Conservation (phyloP, 176 grass and related monocot genomes). For the Rhynchospora tenuis region DNA sequence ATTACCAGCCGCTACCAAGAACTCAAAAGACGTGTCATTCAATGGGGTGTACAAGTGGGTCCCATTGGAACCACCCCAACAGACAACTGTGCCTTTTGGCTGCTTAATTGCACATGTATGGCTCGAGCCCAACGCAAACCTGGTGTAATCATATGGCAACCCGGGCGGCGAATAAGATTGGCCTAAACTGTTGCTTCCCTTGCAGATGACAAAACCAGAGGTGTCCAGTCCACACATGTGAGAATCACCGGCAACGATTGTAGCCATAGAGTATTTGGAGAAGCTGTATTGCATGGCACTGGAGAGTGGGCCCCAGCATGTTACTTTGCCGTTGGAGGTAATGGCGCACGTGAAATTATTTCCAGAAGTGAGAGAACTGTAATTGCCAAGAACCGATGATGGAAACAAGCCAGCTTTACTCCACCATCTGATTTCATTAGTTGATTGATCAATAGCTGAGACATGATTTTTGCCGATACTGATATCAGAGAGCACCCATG, state of each 20-base stretch:
- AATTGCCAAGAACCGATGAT: fast-evolving
- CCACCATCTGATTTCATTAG: slow-evolving; percentile 52
- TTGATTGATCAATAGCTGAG: slow-evolving; percentile 34
- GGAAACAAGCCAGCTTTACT: slow-evolving; percentile 11
- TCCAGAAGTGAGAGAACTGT: slow-evolving; percentile 57
- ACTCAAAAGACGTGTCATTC: slow-evolving; percentile 24
- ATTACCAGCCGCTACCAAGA: slow-evolving; percentile 67
- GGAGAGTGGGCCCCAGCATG: slow-evolving; percentile 47
- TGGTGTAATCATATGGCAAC: slow-evolving; percentile 27
- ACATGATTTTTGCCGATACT: slow-evolving; percentile 55
- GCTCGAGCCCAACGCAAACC: slow-evolving; percentile 52
- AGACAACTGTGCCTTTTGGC: slow-evolving; percentile 40
- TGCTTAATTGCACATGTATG: slow-evolving; percentile 58
- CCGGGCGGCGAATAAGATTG: background rate
- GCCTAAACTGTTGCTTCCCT: slow-evolving; percentile 18
- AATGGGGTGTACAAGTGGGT: slow-evolving; percentile 18
- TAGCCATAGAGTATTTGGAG: slow-evolving; percentile 14
- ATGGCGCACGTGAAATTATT: slow-evolving; percentile 62
- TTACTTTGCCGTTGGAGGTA: slow-evolving; percentile 22
- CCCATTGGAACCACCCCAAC: slow-evolving; percentile 47
- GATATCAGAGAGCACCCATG: background rate
- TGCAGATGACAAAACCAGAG: slow-evolving; percentile 33
- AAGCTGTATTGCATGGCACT: slow-evolving; percentile 30
- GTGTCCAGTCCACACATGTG: slow-evolving; percentile 40
- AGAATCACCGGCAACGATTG: slow-evolving; percentile 43